phyloP scores from a whole-genome alignment of 768 basidiomycete species.

The Trametes cinnabarina region DNA sequence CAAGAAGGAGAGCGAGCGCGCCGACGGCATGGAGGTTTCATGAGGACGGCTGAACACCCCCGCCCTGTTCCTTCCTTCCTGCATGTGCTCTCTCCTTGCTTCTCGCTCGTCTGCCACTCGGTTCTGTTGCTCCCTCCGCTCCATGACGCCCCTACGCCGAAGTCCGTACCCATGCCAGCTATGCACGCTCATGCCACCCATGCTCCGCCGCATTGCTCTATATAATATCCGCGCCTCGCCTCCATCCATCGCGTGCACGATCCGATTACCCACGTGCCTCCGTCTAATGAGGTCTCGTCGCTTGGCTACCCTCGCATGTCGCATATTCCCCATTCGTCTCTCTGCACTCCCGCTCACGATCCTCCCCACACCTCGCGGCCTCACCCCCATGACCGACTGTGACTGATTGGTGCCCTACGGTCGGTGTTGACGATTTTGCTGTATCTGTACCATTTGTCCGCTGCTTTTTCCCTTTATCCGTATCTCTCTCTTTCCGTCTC shows the following conservation, averaged over 20 bases:
- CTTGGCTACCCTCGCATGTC: conserved; percentile 14
- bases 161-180: conserved; percentile 2
- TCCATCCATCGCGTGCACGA: not conserved
- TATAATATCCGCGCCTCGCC: conserved; percentile 4
- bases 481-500: conserved; percentile 4
- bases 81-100: not conserved
- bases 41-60: conserved; percentile 6
- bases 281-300: conserved; percentile 11
- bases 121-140: not conserved
- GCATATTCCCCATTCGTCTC: conserved; percentile 3
- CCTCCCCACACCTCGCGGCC: not conserved
- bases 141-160: not conserved
- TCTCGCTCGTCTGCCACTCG: not conserved
- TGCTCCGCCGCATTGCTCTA: not conserved
- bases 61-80: not conserved
- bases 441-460: conserved; percentile 9
- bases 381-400: not conserved
- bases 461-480: not conserved
- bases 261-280: not conserved
- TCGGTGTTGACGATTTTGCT: conserved; percentile 2
- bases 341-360: not conserved
- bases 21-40: conserved; percentile 28
- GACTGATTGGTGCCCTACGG: not conserved
- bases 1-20: conserved; percentile 28
- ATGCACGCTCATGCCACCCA: not conserved